phyloP scores from a whole-genome alignment of 352 stramenopile species.

The Saprolegnia diclina region DNA sequence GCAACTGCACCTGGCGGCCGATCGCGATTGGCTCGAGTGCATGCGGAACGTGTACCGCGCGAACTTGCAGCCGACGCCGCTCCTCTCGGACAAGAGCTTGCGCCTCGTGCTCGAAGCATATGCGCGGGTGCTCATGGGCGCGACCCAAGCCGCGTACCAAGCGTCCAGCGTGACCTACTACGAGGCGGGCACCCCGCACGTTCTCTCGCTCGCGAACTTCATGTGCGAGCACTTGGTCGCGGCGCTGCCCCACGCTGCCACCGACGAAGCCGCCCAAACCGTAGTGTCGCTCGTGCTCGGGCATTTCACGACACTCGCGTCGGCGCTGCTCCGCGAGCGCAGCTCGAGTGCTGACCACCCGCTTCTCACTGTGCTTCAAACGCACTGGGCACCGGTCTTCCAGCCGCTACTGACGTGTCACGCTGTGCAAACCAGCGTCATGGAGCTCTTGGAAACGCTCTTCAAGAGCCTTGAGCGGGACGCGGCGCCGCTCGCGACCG shows the following conservation, averaged over 20 bases:
- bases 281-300: neutral
- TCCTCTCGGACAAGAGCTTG: slow-evolving; percentile 19
- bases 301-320: slow-evolving; percentile 2
- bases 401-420: slow-evolving; percentile 3
- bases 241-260: neutral
- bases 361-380: slow-evolving; percentile 5
- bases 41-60: slow-evolving; percentile 13
- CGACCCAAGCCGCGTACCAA: neutral
- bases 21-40: neutral
- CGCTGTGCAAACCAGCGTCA: slow-evolving; percentile 2
- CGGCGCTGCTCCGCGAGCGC: neutral
- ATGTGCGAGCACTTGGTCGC: slow-evolving; percentile 1
- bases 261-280: neutral
- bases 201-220: slow-evolving; percentile 1
- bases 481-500: neutral
- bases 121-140: neutral
- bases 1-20: neutral
- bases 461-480: neutral
- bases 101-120: slow-evolving; percentile 17
- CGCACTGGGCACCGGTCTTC: slow-evolving; percentile 9
- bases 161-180: neutral
- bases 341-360: neutral
- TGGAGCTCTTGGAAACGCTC: neutral
- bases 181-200: neutral
- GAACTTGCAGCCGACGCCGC: neutral